Evolutionary conservation across 441 rosid genomes (phyloP), one percentile per base, ranked within the genome.

Genomic region (Gossypium lobatum): DNA sequence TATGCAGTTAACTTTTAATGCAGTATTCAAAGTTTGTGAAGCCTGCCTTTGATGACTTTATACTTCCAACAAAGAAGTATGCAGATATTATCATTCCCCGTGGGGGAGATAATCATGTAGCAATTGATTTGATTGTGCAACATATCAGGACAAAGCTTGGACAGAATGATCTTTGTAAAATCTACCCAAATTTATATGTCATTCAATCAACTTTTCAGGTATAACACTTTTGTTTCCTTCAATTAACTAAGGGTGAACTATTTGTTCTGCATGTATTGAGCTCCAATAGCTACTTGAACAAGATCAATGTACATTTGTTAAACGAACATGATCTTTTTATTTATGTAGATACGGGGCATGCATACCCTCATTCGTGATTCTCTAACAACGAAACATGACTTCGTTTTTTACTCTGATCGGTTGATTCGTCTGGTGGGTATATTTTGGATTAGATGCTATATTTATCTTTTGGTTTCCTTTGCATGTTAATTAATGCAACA

Each of bases 141-240:
- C 99, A 95, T 83, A 95, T 95, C 37, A 81, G 95, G 72, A 95
- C 98, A 46, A 95, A 95, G 83, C 95, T 95, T 83, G 98, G 96
- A 68, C 99, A 92, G 80, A 98, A 93, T 82, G 99, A 95, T 84
- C 87, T 95, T 34, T 95, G 99, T 84, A 95, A 95, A 91, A 93
- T 93, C 83, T 93, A 95, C 78, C 96, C 97, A 42, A 95, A 89
- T 81, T 87, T 93, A 73, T 91, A 90, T 76, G 97, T 93, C 73
- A 93, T 95, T 79, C 96, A 95, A 31, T 91, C 99, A 68, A 95
- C 99, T 59, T 95, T 95, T 85, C 98, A 95, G 99, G 99, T 95
- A 78, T 63, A 42, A 39, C 72, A 70, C 72, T 59, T n/a, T 76
- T 34, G 48, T 73, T 62, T 76, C 8, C 31, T 50, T 52, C 64